A percentile compares a stretch with the other conserved stretches of the same genome.
Evolutionary conservation across 1,139 yeast genomes (phyloP).

Genomic region (Pichia sp.): DNA sequence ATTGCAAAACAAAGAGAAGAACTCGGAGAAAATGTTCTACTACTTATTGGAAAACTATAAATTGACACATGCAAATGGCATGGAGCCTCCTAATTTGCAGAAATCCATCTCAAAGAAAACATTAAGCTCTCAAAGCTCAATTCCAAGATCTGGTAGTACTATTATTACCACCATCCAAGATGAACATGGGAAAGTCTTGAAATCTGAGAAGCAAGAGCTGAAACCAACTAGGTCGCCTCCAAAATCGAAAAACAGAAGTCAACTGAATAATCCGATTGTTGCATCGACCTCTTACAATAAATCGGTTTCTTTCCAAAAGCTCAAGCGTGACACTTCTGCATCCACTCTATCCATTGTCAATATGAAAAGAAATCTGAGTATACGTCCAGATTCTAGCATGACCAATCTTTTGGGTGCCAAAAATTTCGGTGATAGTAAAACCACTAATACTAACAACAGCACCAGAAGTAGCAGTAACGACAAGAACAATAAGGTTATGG

Average conservation of each 20-base stretch:
- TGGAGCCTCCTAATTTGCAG: constrained; percentile 6
- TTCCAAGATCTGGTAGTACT: constrained; percentile 38
- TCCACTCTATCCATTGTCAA: constrained; percentile 20
- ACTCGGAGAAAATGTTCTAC: constrained; percentile 72
- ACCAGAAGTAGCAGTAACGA: neutral
- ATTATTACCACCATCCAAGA: constrained; percentile 41
- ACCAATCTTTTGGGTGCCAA: neutral
- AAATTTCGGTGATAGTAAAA: neutral
- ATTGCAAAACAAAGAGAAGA: constrained; percentile 52
- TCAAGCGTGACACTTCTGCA: constrained; percentile 18
- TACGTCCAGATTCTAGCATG: constrained; percentile 13
- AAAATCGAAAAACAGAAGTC: constrained; percentile 21
- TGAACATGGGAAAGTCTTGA: constrained; percentile 34
- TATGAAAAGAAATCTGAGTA: constrained; percentile 17
- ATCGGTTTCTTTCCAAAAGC: constrained; percentile 33
- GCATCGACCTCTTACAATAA: constrained; percentile 37
- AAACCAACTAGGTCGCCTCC: constrained; percentile 15
- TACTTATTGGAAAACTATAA: constrained; percentile 57
- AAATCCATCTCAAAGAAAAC: constrained; percentile 13
- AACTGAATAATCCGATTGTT: constrained; percentile 32
- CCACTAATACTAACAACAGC: neutral
- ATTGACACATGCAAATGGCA: constrained; percentile 36
- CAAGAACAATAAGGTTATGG: neutral
- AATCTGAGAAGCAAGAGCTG: constrained; percentile 22
- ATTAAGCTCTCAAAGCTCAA: constrained; percentile 2